A percentile compares a stretch with the other conserved stretches of the same genome.
Evolutionary conservation across 2,329 filamentous ascomycete genomes (phyloP).

Genomic region (Pyrenophora graminea): DNA sequence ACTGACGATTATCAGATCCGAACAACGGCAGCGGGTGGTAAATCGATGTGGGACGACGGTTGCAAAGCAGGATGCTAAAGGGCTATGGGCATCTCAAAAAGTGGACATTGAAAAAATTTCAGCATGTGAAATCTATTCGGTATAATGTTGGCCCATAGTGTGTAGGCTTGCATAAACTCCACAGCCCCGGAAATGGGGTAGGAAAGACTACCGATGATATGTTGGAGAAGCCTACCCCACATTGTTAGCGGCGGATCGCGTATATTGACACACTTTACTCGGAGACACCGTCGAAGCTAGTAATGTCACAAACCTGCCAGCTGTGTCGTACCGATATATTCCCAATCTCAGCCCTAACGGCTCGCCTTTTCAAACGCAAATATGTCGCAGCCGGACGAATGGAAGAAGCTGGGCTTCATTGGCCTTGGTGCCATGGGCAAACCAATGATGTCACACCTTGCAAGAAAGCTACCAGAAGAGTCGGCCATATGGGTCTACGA

Average conservation of each 20-base stretch:
- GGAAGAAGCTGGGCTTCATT: conserved; percentile 54
- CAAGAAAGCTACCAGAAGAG: conserved; percentile 51
- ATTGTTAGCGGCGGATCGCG: conserved; percentile 4
- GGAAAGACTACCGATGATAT: neutral
- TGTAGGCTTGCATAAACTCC: no score
- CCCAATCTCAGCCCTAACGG: neutral
- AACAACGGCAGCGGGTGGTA: no score
- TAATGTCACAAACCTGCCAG: neutral
- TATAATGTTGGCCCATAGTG: no score
- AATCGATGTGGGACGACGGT: neutral
- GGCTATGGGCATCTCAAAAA: neutral
- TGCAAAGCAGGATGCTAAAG: neutral
- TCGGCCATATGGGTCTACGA: conserved; percentile 56
- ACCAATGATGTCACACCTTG: conserved; percentile 58
- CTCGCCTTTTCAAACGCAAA: neutral
- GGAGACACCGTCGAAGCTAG: neutral
- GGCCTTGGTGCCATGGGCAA: conserved; percentile 61
- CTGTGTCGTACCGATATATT: no score
- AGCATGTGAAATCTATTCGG: neutral
- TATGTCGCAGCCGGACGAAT: conserved; percentile 29
- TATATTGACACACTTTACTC: neutral
- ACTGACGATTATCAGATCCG: neutral
- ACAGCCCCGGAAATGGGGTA: neutral
- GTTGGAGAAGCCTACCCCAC: conserved; percentile 19
- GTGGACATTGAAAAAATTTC: neutral